Base-by-base conservation (phyloP, 2,329 filamentous ascomycete genomes). In the Dryadomyces sulphureus region DNA sequence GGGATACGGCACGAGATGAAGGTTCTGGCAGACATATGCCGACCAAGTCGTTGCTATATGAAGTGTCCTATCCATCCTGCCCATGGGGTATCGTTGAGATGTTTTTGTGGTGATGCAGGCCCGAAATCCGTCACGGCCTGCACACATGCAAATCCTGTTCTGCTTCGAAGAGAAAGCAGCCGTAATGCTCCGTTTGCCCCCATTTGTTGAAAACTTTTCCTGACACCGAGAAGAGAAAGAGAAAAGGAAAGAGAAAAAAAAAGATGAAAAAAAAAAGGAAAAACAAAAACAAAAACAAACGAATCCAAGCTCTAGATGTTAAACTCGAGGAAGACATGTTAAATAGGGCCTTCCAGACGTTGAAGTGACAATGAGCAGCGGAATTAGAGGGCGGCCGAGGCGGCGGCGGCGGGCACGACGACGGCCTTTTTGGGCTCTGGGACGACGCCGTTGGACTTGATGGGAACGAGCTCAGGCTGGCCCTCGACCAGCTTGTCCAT, bases 401-500 rank as follows among this genome's bases (percentile, higher is more conserved):
- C 17, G 43, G 43, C 22, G 5, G 22, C 27, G 11, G 38, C 5
- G 1, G 43, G 14, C 19, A 17, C 3, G 6, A 32, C 27, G 16
- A 32, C 7, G 5, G 27, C 27, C 7, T 32, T 32, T 14, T 32
- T 4, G 9, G 27, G 27, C 27, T 32, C 27, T 14, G 42, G 8
- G 7, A 11, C 22, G 22, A 21, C 16, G 21, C 30, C 30, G 17
- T 25, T 24, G 16, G 20, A 14, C 7, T 49, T 30, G 2, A n/a
- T n/a, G n/a, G n/a, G 43, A 45, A 27, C 49, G 49, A 24, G 52
- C 49, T 55, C 52, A 7, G 59, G 49, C 43, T 59, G 57, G 22
- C 57, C 54, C 43, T 62, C 56, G 32, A 60, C 54, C 45, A 60
- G 55, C 47, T 54, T 59, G 51, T 84, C 74, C 43, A 88, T 65